A percentile compares a stretch with the other conserved stretches of the same genome.
phyloP scores from a whole-genome alignment of 176 grass and related monocot species.

The Sorghum bicolor region Sorghum_bicolor_NCBIv3 NC_012873.2:3340001-3340500 shows the following conservation, averaged over 20 bases:
- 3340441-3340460: conserved; percentile 61
- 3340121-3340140: conserved; percentile 71
- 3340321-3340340: conserved; percentile 68
- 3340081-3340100: conserved; percentile 61
- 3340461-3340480: conserved; percentile 59
- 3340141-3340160: conserved; percentile 92
- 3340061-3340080: conserved; percentile 69
- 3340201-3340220: conserved; percentile 84
- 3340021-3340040: conserved; percentile 72
- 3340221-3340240: conserved; percentile 83
- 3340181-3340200: conserved; percentile 88
- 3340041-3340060: conserved; percentile 65
- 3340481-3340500: conserved; percentile 78
- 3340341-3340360: conserved; percentile 57
- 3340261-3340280: conserved; percentile 84
- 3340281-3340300: conserved; percentile 75
- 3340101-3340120: conserved; percentile 79
- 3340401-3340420: conserved; percentile 57
- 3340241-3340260: conserved; percentile 92
- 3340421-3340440: conserved; percentile 71
- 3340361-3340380: conserved; percentile 50
- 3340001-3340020: conserved; percentile 98
- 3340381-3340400: conserved; percentile 44
- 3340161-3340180: conserved; percentile 92
- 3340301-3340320: conserved; percentile 62